These are phyloP conservation scores for Massariosphaeria phaeospora DNA, from an alignment of 495 filamentous ascomycete species.

Conservation along the genomic window DNA sequence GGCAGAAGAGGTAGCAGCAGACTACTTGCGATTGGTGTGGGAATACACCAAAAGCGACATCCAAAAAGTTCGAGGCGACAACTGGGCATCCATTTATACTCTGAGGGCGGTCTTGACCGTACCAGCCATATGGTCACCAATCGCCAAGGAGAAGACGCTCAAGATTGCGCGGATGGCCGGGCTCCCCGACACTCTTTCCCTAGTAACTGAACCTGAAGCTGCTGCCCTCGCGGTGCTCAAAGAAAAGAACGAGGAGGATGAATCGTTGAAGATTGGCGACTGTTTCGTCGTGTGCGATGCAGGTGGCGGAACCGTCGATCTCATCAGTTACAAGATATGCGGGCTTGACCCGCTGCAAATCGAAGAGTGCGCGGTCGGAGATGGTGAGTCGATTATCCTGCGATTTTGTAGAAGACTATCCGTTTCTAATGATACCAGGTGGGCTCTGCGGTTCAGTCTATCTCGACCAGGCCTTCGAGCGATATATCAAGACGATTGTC, in stretches of 20 bases:
- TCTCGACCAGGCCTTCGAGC: conserved; percentile 18
- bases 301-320: conserved; percentile 21
- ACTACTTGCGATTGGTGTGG: conserved; percentile 21
- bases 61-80: not conserved
- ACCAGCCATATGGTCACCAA: conserved; percentile 16
- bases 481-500: conserved; percentile 14
- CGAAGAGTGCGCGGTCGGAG: conserved; percentile 13
- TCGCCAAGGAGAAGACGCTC: conserved; percentile 10
- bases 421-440: conserved; percentile 4
- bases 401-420: not conserved
- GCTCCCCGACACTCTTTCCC: not conserved
- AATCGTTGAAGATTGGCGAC: conserved; percentile 4
- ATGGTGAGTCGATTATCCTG: not conserved
- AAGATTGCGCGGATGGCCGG: conserved; percentile 9
- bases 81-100: not conserved
- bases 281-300: conserved; percentile 23
- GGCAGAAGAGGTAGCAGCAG: conserved; percentile 20
- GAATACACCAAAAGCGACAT: conserved; percentile 7
- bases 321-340: conserved; percentile 17
- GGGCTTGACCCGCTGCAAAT: conserved; percentile 13
- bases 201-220: conserved; percentile 24
- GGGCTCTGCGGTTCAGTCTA: conserved; percentile 15
- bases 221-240: conserved; percentile 13
- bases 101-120: conserved; percentile 20
- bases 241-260: conserved; percentile 1